Evolutionary conservation across 176 grass and related monocot genomes (phyloP).

Genomic region (Rhynchospora pubera): DNA sequence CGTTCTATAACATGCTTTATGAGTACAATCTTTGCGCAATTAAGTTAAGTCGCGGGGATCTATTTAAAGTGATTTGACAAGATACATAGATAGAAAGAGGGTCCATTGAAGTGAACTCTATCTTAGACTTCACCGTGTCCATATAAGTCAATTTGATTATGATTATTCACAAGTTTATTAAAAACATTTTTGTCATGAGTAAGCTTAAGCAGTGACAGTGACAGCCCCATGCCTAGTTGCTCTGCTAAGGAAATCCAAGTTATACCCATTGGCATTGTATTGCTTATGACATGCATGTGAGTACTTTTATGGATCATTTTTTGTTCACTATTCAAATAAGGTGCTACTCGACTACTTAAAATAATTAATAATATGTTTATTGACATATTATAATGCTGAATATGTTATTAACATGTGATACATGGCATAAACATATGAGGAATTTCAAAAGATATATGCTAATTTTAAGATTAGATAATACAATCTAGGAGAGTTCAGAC

Average conservation of each 20-base stretch:
- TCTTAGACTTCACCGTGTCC: not conserved
- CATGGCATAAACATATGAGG: no score
- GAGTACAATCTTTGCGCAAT: not conserved
- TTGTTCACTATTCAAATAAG: no score
- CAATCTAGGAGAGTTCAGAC: no score
- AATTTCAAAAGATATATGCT: no score
- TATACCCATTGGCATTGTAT: not conserved
- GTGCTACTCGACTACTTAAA: no score
- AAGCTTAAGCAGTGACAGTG: conserved; percentile 2
- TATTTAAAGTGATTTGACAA: conserved; percentile 4
- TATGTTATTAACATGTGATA: no score
- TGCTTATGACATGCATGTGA: not conserved
- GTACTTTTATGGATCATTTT: not conserved
- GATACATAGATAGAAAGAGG: conserved; percentile 16
- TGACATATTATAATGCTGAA: not conserved
- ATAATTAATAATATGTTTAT: not conserved
- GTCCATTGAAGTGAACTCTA: conserved; percentile 6
- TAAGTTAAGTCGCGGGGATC: no score
- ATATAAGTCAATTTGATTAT: not conserved
- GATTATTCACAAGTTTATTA: conserved; percentile 10
- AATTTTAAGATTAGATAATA: no score
- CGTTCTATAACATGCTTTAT: not conserved
- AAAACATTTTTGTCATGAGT: not conserved
- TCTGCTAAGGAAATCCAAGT: not conserved
- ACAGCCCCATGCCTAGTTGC: not conserved